Percentiles rank a stretch among this genome's conserved stretches.
phyloP scores from a whole-genome alignment of 805 yeast genomes.

The Teunomyces gatunensis region DNA sequence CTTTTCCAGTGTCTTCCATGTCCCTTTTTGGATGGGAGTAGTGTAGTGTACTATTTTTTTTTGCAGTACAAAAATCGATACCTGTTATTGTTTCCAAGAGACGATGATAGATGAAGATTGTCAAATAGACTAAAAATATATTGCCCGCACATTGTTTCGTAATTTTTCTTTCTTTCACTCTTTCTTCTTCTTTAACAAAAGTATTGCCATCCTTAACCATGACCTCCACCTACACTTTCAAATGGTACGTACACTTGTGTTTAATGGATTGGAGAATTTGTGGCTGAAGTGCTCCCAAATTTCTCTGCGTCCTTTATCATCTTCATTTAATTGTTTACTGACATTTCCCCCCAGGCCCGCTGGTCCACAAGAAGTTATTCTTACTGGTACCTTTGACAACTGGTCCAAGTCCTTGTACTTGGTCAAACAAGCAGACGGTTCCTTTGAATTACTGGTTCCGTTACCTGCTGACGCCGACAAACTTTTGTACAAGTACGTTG shows the following conservation, averaged over 20 bases:
- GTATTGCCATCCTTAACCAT: conserved; percentile 11
- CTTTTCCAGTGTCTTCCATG: no score
- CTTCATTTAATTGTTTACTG: conserved; percentile 16
- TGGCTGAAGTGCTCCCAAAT: not conserved
- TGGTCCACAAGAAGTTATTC: conserved; percentile 52
- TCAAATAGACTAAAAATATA: not conserved
- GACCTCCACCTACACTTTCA: conserved; percentile 37
- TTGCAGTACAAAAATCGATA: not conserved
- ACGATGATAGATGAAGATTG: not conserved
- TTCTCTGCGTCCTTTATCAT: not conserved
- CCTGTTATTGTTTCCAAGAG: not conserved
- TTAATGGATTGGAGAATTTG: not conserved
- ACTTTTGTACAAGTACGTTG: conserved; percentile 59
- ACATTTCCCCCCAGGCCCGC: conserved; percentile 35
- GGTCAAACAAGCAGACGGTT: conserved; percentile 58
- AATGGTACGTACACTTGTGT: conserved; percentile 33
- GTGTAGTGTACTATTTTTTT: no score
- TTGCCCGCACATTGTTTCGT: not conserved
- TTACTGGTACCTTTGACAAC: conserved; percentile 70
- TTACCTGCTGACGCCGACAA: conserved; percentile 39
- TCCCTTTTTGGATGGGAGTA: no score
- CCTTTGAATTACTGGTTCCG: conserved; percentile 60
- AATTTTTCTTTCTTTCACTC: conserved; percentile 4
- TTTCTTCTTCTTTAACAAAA: not conserved
- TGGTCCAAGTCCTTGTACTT: conserved; percentile 61